Percentiles rank a stretch among this genome's conserved stretches.
These are phyloP conservation scores for Scheffersomyces ergatensis DNA, from an alignment of 805 yeast species.

Conservation along the genomic window DNA sequence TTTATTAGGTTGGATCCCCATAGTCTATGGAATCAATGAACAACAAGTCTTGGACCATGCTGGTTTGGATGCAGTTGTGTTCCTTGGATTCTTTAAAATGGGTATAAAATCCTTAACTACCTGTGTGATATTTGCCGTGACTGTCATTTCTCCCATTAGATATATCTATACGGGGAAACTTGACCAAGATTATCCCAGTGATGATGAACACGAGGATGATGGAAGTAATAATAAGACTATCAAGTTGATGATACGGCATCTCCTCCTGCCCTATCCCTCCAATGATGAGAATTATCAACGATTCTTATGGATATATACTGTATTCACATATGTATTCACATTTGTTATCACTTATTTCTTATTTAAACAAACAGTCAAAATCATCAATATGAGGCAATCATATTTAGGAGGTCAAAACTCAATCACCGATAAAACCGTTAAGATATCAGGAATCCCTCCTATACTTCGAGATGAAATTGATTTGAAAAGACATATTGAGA, in stretches of 20 bases:
- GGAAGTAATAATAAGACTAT: constrained; percentile 1
- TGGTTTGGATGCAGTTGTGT: constrained; percentile 93
- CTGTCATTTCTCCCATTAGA: constrained; percentile 80
- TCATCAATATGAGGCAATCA: constrained; percentile 74
- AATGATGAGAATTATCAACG: constrained; percentile 32
- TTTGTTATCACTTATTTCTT: constrained; percentile 57
- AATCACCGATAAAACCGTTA: constrained; percentile 85
- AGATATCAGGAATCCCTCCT: constrained; percentile 86
- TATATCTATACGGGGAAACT: constrained; percentile 74
- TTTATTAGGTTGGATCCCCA: constrained; percentile 79
- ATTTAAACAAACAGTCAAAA: constrained; percentile 66
- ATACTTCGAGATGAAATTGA: constrained; percentile 70
- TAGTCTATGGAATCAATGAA: constrained; percentile 64
- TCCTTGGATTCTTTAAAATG: constrained; percentile 86
- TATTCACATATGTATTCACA: constrained; percentile 86
- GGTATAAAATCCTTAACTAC: constrained; percentile 65
- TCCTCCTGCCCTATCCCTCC: not conserved
- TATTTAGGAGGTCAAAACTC: constrained; percentile 85
- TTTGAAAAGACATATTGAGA: constrained; percentile 71
- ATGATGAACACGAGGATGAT: not conserved
- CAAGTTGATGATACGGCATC: not conserved
- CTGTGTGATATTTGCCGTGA: constrained; percentile 67
- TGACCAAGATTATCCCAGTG: constrained; percentile 24
- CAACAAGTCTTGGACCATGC: constrained; percentile 81
- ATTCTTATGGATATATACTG: constrained; percentile 82